phyloP scores from a whole-genome alignment of 1,139 yeast genomes.

The Saccharomyces pastorianus region DNA sequence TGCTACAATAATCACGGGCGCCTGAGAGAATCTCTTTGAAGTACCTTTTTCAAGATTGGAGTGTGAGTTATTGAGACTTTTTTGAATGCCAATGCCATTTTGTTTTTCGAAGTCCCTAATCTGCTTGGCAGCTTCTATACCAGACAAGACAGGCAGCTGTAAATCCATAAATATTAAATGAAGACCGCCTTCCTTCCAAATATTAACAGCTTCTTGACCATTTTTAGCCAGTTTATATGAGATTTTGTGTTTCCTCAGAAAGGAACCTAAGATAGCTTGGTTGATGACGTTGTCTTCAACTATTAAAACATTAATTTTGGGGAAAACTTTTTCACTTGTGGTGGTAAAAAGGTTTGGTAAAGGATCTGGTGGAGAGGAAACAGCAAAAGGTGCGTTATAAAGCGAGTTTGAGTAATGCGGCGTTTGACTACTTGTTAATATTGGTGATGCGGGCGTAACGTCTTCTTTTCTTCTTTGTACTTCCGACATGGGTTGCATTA shows the following conservation, averaged over 20 bases:
- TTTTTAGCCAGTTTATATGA: conserved; percentile 81
- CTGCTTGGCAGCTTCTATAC: conserved; percentile 85
- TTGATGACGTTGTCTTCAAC: conserved; percentile 96
- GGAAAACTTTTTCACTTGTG: conserved; percentile 36
- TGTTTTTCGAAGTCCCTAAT: conserved; percentile 74
- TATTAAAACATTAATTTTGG: conserved; percentile 81
- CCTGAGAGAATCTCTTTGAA: conserved; percentile 20
- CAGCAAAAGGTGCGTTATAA: neutral
- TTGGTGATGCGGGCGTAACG: conserved; percentile 5
- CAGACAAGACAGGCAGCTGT: conserved; percentile 88
- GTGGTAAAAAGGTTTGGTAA: conserved; percentile 7
- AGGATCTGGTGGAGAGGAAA: conserved; percentile 1
- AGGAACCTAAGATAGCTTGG: conserved; percentile 89
- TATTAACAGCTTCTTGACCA: conserved; percentile 87
- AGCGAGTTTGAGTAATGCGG: neutral
- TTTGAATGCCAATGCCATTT: conserved; percentile 62
- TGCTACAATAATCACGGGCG: conserved; percentile 95
- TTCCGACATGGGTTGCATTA: conserved; percentile 12
- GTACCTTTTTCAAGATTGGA: conserved; percentile 5
- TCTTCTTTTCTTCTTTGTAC: conserved; percentile 3
- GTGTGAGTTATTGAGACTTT: neutral
- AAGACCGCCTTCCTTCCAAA: conserved; percentile 87
- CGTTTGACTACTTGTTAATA: neutral
- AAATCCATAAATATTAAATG: conserved; percentile 92
- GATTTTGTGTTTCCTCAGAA: conserved; percentile 75